Percentiles rank a stretch among this genome's conserved stretches.
Evolutionary conservation across 306 rosid species (phyloP).

Genomic region (Psophocarpus tetragonolobus): DNA sequence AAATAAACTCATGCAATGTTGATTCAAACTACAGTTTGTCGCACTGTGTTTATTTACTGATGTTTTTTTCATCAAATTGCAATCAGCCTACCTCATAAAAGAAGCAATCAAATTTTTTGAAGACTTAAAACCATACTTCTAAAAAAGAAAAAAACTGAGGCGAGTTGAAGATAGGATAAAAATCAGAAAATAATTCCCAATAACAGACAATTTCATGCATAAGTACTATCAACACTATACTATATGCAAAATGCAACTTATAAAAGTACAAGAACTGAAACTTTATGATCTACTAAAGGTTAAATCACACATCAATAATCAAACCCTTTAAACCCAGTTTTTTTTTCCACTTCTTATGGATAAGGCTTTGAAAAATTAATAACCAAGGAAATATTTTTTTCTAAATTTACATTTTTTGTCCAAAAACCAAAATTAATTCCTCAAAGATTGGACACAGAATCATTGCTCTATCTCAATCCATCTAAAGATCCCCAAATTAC

Average conservation of each 20-base stretch:
- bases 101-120: not conserved
- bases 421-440: slow-evolving; percentile 1
- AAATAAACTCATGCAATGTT: slow-evolving; percentile 8
- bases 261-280: slow-evolving; percentile 21
- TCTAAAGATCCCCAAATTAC: slow-evolving; percentile 15
- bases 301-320: slow-evolving; percentile 15
- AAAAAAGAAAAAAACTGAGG: not conserved
- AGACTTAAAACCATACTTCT: not conserved
- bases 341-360: not conserved
- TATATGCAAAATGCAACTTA: slow-evolving; percentile 1
- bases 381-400: not conserved
- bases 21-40: slow-evolving; percentile 22
- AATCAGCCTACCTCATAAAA: not conserved
- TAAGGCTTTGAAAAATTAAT: slow-evolving; percentile 10
- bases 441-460: slow-evolving; percentile 13
- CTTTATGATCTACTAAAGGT: not conserved
- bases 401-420: slow-evolving; percentile 7
- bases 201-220: not conserved
- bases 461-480: not conserved
- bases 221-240: not conserved
- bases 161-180: not conserved
- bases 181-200: slow-evolving; percentile 10
- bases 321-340: not conserved
- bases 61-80: slow-evolving; percentile 17
- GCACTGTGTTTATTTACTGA: not conserved